These are phyloP conservation scores for Fragaria ananassa DNA, from an alignment of 306 rosid species.

Conservation along the genomic window DNA sequence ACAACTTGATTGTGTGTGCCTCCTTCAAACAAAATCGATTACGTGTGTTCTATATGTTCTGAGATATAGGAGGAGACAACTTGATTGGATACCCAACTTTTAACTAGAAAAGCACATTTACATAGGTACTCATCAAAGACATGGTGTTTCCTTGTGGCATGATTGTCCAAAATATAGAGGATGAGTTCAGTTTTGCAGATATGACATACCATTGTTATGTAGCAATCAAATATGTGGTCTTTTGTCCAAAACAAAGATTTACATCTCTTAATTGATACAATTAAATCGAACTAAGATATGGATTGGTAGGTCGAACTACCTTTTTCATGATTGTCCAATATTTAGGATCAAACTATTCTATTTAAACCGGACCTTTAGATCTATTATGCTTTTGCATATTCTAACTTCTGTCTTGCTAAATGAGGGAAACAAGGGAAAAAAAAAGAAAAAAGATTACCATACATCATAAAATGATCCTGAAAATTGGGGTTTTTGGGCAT, in stretches of 20 bases:
- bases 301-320: background rate
- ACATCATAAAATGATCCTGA: background rate
- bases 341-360: too few species aligned
- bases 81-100: conserved; percentile 19
- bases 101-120: conserved; percentile 3
- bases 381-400: background rate
- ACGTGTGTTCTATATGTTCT: background rate
- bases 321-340: background rate
- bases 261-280: background rate
- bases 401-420: background rate
- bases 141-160: background rate
- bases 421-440: background rate
- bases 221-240: background rate
- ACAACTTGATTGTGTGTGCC: conserved; percentile 17
- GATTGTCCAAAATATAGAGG: background rate
- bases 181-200: background rate
- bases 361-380: too few species aligned
- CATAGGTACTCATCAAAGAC: background rate
- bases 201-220: background rate
- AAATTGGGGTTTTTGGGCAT: background rate
- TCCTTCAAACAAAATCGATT: conserved; percentile 3
- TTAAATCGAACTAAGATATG: background rate
- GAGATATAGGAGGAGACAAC: conserved; percentile 12
- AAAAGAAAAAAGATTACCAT: background rate
- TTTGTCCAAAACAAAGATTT: background rate